Evolutionary conservation across 2,329 filamentous ascomycete genomes (phyloP).

Genomic region (Aspergillus proliferans): DNA sequence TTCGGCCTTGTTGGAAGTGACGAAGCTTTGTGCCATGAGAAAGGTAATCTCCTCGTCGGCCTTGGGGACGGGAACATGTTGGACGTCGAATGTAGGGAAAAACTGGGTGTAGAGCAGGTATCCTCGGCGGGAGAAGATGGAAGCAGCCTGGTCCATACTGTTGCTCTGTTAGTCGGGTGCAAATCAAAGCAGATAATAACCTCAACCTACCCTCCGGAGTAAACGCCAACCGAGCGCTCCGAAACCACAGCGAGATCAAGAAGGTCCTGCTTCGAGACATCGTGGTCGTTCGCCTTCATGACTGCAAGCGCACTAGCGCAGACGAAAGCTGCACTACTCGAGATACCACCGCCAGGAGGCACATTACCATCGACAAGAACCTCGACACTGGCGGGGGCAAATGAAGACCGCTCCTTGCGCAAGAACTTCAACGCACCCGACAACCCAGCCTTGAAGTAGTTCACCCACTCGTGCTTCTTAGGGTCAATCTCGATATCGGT

Average conservation of each 20-base stretch:
- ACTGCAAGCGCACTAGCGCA: slow-evolving; percentile 84
- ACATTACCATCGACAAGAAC: slow-evolving; percentile 88
- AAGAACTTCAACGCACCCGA: slow-evolving; percentile 74
- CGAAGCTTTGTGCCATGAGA: slow-evolving; percentile 88
- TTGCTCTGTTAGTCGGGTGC: slow-evolving; percentile 18
- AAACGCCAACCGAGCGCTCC: slow-evolving; percentile 89
- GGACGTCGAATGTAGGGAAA: slow-evolving; percentile 67
- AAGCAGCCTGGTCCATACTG: slow-evolving; percentile 96
- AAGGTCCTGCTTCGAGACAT: slow-evolving; percentile 83
- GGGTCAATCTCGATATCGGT: slow-evolving; percentile 73
- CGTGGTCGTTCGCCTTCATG: slow-evolving; percentile 75
- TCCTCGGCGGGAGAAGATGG: slow-evolving; percentile 81
- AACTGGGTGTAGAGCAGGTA: slow-evolving; percentile 89
- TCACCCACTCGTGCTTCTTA: slow-evolving; percentile 85
- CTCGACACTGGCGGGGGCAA: slow-evolving; percentile 71
- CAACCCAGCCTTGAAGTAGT: slow-evolving; percentile 95
- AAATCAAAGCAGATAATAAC: not conserved
- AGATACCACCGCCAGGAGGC: slow-evolving; percentile 83
- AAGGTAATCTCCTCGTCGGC: slow-evolving; percentile 81
- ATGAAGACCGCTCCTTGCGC: slow-evolving; percentile 56
- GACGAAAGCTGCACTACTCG: slow-evolving; percentile 89
- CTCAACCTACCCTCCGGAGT: slow-evolving; percentile 72
- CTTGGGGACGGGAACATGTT: slow-evolving; percentile 73
- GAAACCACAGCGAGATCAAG: slow-evolving; percentile 92
- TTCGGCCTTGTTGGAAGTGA: slow-evolving; percentile 89